Evolutionary conservation across 768 basidiomycete species (phyloP), one percentile per base, ranked within the genome.

Genomic region (Lactifluus rugatus): DNA sequence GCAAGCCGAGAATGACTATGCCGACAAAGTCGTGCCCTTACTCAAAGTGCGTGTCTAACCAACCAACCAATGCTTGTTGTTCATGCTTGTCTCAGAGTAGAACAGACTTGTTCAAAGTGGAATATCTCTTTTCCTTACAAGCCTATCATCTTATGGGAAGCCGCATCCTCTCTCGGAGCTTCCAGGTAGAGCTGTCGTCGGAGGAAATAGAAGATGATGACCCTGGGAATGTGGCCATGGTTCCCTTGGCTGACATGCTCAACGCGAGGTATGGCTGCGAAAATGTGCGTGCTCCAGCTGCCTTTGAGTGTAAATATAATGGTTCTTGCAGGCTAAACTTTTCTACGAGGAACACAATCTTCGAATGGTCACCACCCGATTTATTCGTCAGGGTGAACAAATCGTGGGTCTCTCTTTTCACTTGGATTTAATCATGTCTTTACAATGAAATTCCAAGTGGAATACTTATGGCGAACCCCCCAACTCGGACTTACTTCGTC

Each of bases 391-490:
- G 16, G 92, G 91, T 1, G 86, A 89, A 62, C 94, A 98, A 70
- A 93, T 99, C 49, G 93, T 93, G 66, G 64, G 85, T 73, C 5
- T 31, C 28, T 6, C 16, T 16, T 3, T 7, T 41, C 49, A 53
- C 25, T 32, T 34, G 13, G 28, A 10, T 23, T 44, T 19, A 19
- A n/a, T 26, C 21, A 11, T 32, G 26, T 28, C 21, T 46, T 21
- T 46, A 50, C 26, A 39, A 34, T 17, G 32, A 46, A 37, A 31
- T 4, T 31, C 7, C 28, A 64, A 94, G 92, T 93, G 85, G 82
- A 98, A 98, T 70, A 97, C 95, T 0, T 99, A 98, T 69, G 91
- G 87, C 26, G 89, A 94, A 66, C 85, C 83, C 2, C 92, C 95
- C 5, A 98, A 98, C 67, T 81, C 89, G 7, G 94, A 94, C 64